These are phyloP conservation scores for Yarrowia hollandica DNA, from an alignment of 805 yeast species.

Conservation along the genomic window DNA sequence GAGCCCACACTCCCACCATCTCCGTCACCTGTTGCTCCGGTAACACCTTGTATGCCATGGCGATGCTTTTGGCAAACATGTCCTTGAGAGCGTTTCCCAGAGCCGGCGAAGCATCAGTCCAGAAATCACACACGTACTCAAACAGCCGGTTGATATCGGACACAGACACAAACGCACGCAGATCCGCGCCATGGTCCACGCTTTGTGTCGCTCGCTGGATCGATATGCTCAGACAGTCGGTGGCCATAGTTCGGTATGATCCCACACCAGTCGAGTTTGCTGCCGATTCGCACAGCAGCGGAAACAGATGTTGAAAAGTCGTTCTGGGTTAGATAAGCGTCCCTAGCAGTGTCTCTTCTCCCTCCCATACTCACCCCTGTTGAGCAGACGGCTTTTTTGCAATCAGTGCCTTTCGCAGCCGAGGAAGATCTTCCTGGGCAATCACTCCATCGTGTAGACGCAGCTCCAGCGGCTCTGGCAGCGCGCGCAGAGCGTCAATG, in stretches of 20 bases:
- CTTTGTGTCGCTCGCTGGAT: constrained; percentile 54
- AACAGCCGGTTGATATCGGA: constrained; percentile 36
- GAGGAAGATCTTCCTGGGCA: neutral
- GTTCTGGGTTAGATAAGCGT: constrained; percentile 2
- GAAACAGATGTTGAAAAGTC: constrained; percentile 7
- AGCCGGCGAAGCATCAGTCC: constrained; percentile 72
- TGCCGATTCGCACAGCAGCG: constrained; percentile 41
- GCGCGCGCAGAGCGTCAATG: neutral
- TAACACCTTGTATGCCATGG: constrained; percentile 42
- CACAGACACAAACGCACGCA: constrained; percentile 29
- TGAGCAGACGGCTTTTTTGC: neutral
- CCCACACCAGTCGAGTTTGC: constrained; percentile 43
- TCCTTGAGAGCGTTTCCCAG: constrained; percentile 67
- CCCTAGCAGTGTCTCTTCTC: neutral
- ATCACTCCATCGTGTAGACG: constrained; percentile 6
- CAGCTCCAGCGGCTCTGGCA: constrained; percentile 1
- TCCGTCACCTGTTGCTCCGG: constrained; percentile 31
- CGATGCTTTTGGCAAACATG: constrained; percentile 55
- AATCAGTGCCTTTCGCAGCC: constrained; percentile 10
- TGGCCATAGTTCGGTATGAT: constrained; percentile 46
- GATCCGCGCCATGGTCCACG: constrained; percentile 28
- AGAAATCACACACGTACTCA: constrained; percentile 59
- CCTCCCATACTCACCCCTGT: neutral
- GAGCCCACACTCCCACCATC: constrained; percentile 48
- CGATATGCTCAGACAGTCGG: constrained; percentile 69